These are phyloP conservation scores for Vanderwaltozyma yarrowii DNA, from an alignment of 805 yeast species.

Conservation along the genomic window DNA sequence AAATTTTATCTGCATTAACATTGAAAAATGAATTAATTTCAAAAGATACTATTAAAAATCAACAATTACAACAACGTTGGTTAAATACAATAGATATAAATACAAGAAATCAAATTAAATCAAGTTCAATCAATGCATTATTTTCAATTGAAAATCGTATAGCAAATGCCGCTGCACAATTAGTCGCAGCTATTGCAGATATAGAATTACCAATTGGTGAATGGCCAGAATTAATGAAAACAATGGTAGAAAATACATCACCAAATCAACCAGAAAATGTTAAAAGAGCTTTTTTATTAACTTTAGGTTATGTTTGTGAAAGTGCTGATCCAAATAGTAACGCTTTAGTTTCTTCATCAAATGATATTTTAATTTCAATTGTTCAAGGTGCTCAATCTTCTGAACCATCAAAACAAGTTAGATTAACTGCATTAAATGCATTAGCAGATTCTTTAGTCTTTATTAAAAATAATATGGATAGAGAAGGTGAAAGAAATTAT, in stretches of 20 bases:
- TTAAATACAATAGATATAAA: conserved; percentile 39
- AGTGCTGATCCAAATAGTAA: conserved; percentile 70
- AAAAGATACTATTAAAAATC: conserved; percentile 54
- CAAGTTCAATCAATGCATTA: conserved; percentile 51
- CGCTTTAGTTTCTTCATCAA: conserved; percentile 71
- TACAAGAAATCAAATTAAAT: conserved; percentile 56
- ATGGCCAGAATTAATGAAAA: conserved; percentile 81
- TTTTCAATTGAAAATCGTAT: conserved; percentile 61
- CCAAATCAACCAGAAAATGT: conserved; percentile 66
- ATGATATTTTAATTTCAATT: conserved; percentile 88
- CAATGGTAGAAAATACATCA: conserved; percentile 78
- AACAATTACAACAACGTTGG: conserved; percentile 67
- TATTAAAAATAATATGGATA: conserved; percentile 76
- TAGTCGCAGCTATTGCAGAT: conserved; percentile 94
- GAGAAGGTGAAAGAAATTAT: conserved; percentile 91
- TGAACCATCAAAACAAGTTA: conserved; percentile 65
- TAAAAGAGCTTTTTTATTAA: conserved; percentile 75
- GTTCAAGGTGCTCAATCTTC: conserved; percentile 89
- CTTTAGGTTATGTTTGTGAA: conserved; percentile 96
- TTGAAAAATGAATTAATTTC: conserved; percentile 82
- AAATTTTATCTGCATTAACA: conserved; percentile 84
- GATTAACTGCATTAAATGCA: conserved; percentile 87
- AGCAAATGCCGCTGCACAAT: conserved; percentile 82
- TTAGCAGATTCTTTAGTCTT: conserved; percentile 84
- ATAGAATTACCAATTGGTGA: conserved; percentile 80